Percentiles rank a stretch among this genome's conserved stretches.
Conservation (phyloP, 2,329 filamentous ascomycete genomes). For the Curvularia eragrostidis region DNA sequence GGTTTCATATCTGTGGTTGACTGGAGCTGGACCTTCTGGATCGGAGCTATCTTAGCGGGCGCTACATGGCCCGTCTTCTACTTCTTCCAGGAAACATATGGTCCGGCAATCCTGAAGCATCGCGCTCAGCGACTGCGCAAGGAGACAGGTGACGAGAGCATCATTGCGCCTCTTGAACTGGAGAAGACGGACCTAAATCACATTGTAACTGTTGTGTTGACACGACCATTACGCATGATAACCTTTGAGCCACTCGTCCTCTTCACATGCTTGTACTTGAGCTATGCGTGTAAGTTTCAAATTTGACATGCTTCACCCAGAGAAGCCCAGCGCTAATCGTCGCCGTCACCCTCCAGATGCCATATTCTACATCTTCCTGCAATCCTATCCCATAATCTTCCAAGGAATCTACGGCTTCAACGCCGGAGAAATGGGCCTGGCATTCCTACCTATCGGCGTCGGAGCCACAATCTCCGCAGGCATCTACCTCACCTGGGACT, state of each 20-base stretch:
- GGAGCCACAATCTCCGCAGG: conserved; percentile 66
- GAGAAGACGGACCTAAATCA: conserved; percentile 65
- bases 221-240: conserved; percentile 77
- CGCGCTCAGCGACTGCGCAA: conserved; percentile 66
- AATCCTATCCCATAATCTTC: conserved; percentile 75
- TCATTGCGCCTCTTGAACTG: conserved; percentile 68
- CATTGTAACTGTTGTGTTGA: conserved; percentile 72
- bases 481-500: conserved; percentile 71
- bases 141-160: conserved; percentile 59
- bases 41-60: conserved; percentile 72
- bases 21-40: conserved; percentile 76
- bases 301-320: neutral
- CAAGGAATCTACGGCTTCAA: conserved; percentile 66
- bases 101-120: conserved; percentile 52
- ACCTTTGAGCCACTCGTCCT: conserved; percentile 74
- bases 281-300: conserved; percentile 60
- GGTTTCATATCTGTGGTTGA: conserved; percentile 67
- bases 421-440: conserved; percentile 68
- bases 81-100: conserved; percentile 64
- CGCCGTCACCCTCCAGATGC: conserved; percentile 41
- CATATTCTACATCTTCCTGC: conserved; percentile 76
- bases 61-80: conserved; percentile 65
- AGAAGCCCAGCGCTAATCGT: neutral
- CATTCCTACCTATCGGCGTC: conserved; percentile 71
- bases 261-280: conserved; percentile 73